These are phyloP conservation scores for Colletotrichum brevisporum DNA, from an alignment of 2,329 filamentous ascomycete genomes.

Conservation along the genomic window DNA sequence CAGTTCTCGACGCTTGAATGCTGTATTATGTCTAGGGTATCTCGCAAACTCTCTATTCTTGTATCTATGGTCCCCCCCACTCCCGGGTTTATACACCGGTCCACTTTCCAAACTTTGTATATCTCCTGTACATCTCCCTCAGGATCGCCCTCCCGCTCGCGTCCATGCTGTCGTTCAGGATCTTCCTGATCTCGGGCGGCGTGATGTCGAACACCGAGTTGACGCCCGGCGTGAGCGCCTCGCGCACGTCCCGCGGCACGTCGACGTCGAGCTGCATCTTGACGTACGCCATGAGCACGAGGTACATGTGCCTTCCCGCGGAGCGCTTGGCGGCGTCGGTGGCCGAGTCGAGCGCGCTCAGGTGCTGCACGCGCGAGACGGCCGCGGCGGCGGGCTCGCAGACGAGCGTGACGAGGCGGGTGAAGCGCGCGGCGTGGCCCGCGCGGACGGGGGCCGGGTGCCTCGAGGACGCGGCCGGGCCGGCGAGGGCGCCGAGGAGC, in stretches of 20 bases:
- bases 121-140: constrained; percentile 70
- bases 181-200: constrained; percentile 65
- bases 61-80: too few relatives aligned
- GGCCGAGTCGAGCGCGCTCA: constrained; percentile 68
- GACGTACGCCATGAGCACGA: constrained; percentile 71
- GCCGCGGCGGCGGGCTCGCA: constrained; percentile 72
- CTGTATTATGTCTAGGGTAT: constrained; percentile 37
- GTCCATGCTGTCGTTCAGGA: constrained; percentile 73
- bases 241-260: constrained; percentile 65
- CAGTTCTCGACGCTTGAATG: constrained; percentile 2
- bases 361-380: constrained; percentile 62
- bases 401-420: constrained; percentile 70
- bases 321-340: constrained; percentile 73
- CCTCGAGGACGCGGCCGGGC: constrained; percentile 48
- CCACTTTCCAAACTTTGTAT: constrained; percentile 76
- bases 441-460: constrained; percentile 45
- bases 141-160: constrained; percentile 71
- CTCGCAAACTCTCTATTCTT: constrained; percentile 20
- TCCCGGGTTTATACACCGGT: constrained; percentile 62
- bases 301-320: constrained; percentile 73
- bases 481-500: constrained; percentile 68
- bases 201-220: constrained; percentile 73
- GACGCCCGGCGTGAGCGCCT: constrained; percentile 70
- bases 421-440: constrained; percentile 65
- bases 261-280: constrained; percentile 71